phyloP scores from a whole-genome alignment of 768 basidiomycete genomes.

The Calocybe gangraenosa region DNA sequence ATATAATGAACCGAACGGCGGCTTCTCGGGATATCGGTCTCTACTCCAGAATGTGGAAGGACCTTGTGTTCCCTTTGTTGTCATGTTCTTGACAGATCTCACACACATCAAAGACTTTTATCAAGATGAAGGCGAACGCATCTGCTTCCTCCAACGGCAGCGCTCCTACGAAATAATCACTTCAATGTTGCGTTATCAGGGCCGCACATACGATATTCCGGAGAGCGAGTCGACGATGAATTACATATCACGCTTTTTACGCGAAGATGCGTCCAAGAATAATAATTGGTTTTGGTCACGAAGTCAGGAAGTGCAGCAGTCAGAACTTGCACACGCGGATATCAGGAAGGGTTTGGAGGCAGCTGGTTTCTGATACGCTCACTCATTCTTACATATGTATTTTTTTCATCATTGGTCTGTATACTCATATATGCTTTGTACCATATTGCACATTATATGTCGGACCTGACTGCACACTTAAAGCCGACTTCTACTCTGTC shows the following conservation, averaged over 20 bases:
- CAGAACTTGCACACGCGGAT: conserved; percentile 58
- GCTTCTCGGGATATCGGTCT: conserved; percentile 52
- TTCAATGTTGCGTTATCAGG: conserved; percentile 55
- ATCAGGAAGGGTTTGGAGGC: conserved; percentile 65
- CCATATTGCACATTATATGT: too few species aligned
- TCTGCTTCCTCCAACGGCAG: conserved; percentile 54
- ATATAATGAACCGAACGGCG: conserved; percentile 55
- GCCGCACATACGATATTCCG: conserved; percentile 42
- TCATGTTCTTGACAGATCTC: conserved; percentile 59
- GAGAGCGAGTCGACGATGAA: conserved; percentile 40
- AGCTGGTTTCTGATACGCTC: conserved; percentile 49
- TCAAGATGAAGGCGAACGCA: conserved; percentile 33
- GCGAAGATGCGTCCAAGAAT: conserved; percentile 35
- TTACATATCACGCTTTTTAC: conserved; percentile 46
- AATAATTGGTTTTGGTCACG: conserved; percentile 52
- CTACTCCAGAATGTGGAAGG: conserved; percentile 45
- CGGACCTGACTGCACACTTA: neutral
- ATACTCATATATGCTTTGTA: neutral
- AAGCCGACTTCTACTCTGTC: too few species aligned
- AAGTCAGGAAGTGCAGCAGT: conserved; percentile 57
- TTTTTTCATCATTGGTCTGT: too few species aligned
- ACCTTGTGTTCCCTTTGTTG: conserved; percentile 67
- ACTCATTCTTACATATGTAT: neutral
- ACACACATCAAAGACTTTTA: conserved; percentile 51
- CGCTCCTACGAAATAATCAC: conserved; percentile 52